These are phyloP conservation scores for Physocladia obscura DNA, from an alignment of 192 early-diverging fungal genomes.

Conservation along the genomic window DNA sequence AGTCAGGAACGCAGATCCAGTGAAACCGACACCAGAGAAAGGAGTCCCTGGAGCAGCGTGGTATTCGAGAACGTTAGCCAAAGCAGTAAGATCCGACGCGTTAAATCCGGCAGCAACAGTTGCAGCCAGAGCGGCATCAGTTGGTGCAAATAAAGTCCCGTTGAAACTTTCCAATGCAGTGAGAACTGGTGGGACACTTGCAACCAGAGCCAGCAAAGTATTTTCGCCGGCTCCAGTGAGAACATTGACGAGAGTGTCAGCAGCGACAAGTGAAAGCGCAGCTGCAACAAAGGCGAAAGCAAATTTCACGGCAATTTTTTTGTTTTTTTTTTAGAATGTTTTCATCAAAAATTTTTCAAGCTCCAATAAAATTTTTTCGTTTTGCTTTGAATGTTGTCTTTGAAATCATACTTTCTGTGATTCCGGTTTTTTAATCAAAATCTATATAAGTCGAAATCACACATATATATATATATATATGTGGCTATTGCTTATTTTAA, in stretches of 20 bases:
- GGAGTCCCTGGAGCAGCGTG: conserved; percentile 15
- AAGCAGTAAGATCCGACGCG: conserved; percentile 1
- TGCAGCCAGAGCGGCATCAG: conserved; percentile 20
- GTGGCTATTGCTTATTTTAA: conserved; percentile 42
- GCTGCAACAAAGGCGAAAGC: neutral
- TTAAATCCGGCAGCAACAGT: conserved; percentile 2
- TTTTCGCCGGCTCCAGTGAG: neutral
- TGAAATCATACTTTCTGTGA: too few relatives aligned
- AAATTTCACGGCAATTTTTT: conserved; percentile 42
- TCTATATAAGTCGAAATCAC: conserved; percentile 54
- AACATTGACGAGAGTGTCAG: conserved; percentile 8
- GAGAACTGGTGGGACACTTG: neutral
- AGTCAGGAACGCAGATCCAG: conserved; percentile 3
- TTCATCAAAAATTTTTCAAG: conserved; percentile 38
- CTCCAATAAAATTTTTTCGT: too few relatives aligned
- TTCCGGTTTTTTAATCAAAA: conserved; percentile 62
- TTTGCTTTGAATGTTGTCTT: too few relatives aligned
- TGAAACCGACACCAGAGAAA: conserved; percentile 4
- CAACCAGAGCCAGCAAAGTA: conserved; percentile 18
- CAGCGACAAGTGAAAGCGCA: conserved; percentile 1
- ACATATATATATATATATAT: conserved; percentile 37
- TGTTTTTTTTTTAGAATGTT: conserved; percentile 42
- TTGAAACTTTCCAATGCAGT: conserved; percentile 7
- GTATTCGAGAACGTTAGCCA: conserved; percentile 11
- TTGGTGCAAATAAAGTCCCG: conserved; percentile 32